Evolutionary conservation across 805 yeast species (phyloP), one percentile per base, ranked within the genome.

Genomic region (Wickerhamomyces ciferrii): DNA sequence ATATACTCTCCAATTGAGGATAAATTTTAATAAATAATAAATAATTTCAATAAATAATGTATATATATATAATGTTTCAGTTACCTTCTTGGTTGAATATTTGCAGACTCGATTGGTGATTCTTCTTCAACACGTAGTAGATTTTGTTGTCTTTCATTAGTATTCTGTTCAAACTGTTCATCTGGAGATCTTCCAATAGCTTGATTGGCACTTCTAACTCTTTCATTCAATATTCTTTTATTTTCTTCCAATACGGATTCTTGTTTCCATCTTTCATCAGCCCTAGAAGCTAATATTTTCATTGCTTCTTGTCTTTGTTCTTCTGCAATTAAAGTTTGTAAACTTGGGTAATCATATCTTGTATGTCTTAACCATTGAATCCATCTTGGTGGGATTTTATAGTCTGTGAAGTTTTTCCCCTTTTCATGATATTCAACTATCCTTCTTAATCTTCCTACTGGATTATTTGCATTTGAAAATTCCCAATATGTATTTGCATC

Each of bases 401-500:
- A 83, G 50, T 83, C 85, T 7, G 75, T 78, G 40, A 51, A 21
- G 57, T 75, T 76, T 5, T 70, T 60, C 46, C 71, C 70, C 39
- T 71, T 69, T 35, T 67, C 63, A 37, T 65, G 60, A 13, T 88
- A 87, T 47, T 83, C 81, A 45, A 83, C 73, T 45, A 84, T 78
- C 40, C 96, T 64, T 42, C 96, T 67, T 48, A 83, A 15, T 6
- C 25, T 5, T 6, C 39, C 39, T 20, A 14, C 3, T 5, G 17
- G 25, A 37, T 14, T 14, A 3, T 3, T 7, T 7, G n/a, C 9
- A 14, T 21, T 21, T 19, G 25, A 71, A 63, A 84, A 81, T 61
- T 87, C 96, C 96, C 96, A 87, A 66, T 83, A 87, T 2, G 92
- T 81, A 61, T 87, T 87, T 2, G 94, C 96, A 36, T 79, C 81